phyloP scores from a whole-genome alignment of 1,284 basidiomycete species.

The Marasmius fiardii region DNA sequence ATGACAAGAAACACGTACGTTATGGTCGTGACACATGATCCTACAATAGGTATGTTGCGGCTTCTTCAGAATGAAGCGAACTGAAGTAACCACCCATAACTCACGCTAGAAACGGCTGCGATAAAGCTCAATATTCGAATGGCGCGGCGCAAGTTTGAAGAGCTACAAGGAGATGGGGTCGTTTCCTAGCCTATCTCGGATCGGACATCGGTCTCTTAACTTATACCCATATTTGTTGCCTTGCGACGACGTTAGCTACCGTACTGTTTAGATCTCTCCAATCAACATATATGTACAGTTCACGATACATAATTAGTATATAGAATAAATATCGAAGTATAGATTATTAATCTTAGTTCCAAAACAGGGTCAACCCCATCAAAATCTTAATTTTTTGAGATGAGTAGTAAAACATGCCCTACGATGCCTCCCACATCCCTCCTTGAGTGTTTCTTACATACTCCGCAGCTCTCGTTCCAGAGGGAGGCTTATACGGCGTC shows the following conservation, averaged over 20 bases:
- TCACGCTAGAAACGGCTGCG: conserved; percentile 70
- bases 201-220: background rate
- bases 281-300: too few relatives aligned
- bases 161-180: conserved; percentile 69
- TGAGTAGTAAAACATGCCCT: too few relatives aligned
- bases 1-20: conserved; percentile 95
- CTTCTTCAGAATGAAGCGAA: too few relatives aligned
- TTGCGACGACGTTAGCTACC: background rate
- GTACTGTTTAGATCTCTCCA: too few relatives aligned
- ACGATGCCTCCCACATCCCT: too few relatives aligned
- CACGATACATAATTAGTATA: background rate
- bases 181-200: conserved; percentile 21
- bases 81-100: background rate
- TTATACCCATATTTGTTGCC: background rate
- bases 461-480: conserved; percentile 32
- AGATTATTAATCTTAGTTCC: background rate
- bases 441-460: background rate
- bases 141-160: conserved; percentile 80
- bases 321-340: background rate
- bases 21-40: conserved; percentile 85
- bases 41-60: conserved; percentile 67
- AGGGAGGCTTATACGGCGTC: conserved; percentile 34
- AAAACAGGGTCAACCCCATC: too few relatives aligned
- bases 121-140: conserved; percentile 82
- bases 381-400: too few relatives aligned